These are phyloP conservation scores for Tillandsia fasciculata DNA, from an alignment of 176 grass and related monocot species.

Conservation along the genomic window DNA sequence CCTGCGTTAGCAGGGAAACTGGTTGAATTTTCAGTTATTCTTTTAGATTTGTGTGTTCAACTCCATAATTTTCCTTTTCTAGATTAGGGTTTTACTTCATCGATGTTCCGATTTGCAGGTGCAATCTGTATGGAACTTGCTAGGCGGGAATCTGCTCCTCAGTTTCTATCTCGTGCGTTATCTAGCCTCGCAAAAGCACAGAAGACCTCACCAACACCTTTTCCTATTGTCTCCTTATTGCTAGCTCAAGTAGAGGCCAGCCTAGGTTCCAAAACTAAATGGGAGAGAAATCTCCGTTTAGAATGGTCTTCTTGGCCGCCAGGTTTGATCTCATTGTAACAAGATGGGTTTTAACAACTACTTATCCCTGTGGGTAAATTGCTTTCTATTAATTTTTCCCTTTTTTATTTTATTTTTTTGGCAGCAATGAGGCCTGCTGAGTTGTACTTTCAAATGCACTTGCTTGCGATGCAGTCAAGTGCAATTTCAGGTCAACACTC, in stretches of 20 bases:
- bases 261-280: constrained; percentile 75
- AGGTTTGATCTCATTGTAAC: constrained; percentile 34
- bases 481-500: constrained; percentile 28
- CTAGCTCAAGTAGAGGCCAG: constrained; percentile 90
- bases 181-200: constrained; percentile 72
- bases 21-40: neutral
- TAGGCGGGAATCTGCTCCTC: constrained; percentile 45
- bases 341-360: neutral
- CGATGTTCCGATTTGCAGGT: constrained; percentile 35
- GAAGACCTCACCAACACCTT: constrained; percentile 34
- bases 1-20: too few relatives aligned
- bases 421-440: constrained; percentile 73
- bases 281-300: constrained; percentile 76
- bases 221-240: constrained; percentile 62
- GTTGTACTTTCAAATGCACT: constrained; percentile 91
- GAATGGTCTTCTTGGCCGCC: constrained; percentile 87
- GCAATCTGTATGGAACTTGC: constrained; percentile 65
- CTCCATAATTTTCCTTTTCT: neutral
- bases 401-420: neutral
- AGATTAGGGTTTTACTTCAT: constrained; percentile 5
- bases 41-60: neutral
- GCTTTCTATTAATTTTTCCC: too few relatives aligned
- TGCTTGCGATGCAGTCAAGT: constrained; percentile 45
- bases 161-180: constrained; percentile 55
- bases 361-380: neutral